Base-by-base conservation (phyloP, 257 asterid species). In the Nicotiana attenuata region DNA sequence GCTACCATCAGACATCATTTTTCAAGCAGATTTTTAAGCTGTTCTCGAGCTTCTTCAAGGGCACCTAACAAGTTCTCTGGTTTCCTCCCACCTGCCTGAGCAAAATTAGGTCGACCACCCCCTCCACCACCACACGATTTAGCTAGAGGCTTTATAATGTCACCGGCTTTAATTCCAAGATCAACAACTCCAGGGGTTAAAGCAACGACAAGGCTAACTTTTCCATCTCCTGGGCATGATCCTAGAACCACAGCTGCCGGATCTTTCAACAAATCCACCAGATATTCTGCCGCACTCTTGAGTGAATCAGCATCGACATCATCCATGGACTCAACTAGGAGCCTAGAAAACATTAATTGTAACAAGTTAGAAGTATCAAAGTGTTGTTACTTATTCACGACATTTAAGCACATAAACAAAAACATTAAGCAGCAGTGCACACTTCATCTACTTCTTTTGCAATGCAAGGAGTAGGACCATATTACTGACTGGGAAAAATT, bases 1-100 rank as follows among this genome's bases (percentile, higher is more conserved):
- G 38, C 60, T 45, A 45, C 6, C 79, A 47, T 73, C 26, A 22
- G 35, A 13, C 41, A 75, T 35, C 81, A 57, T 10, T 73, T 31
- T 73, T 89, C 86, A 89, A 57, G 82, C 79, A 29, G 87, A 75
- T 76, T 87, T 89, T 33, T 90, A 87, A 13, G 93, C 78, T 91
- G 94, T 47, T 91, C 92, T 3, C 90, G 90, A 55, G 98, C 99
- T 84, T 89, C 92, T 65, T 89, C 91, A 60, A 95, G 96, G 3
- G 97, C 98, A 50, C n/a, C 84, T 65, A 45, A 80, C 90, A 95
- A 83, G 31, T 90, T 95, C 82, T 95, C 92, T 52, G 98, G 97
- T 87, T 93, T 91, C 80, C 90, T 90, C 69, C 99, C 99, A 65
- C 99, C 98, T 3, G 99, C 99, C 90, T 95, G 98, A 26, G 99